Conservation (phyloP, 768 basidiomycete genomes). For the Amyloporia xantha region DNA sequence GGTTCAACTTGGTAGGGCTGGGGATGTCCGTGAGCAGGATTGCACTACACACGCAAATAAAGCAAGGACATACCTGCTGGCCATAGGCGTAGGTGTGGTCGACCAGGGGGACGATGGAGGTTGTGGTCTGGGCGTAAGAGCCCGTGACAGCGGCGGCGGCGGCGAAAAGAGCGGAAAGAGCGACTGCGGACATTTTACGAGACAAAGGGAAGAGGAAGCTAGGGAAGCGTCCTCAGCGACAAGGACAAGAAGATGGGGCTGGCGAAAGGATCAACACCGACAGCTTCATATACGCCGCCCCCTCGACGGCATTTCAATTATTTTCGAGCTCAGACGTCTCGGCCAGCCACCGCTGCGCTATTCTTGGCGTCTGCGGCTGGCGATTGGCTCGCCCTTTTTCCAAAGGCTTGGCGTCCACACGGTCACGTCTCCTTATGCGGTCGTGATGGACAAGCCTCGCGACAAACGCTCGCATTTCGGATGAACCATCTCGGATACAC, state of each 20-base stretch:
- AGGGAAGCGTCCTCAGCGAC: slow-evolving; percentile 1
- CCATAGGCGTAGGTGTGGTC: slow-evolving; percentile 20
- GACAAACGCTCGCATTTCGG: neutral
- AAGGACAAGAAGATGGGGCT: slow-evolving; percentile 11
- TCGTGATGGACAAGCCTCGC: neutral
- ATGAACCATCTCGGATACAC: no score
- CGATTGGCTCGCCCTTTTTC: neutral
- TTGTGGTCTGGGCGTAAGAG: slow-evolving; percentile 20
- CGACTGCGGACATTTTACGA: slow-evolving; percentile 16
- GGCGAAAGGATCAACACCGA: neutral
- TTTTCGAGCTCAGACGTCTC: slow-evolving; percentile 10
- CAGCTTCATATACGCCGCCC: slow-evolving; percentile 15
- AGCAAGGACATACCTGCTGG: slow-evolving; percentile 14
- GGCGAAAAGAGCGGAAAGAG: slow-evolving; percentile 29
- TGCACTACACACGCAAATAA: neutral
- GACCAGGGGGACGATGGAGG: slow-evolving; percentile 24
- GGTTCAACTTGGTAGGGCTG: slow-evolving; percentile 49
- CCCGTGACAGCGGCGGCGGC: slow-evolving; percentile 22
- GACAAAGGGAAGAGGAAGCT: slow-evolving; percentile 4
- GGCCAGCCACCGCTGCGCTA: neutral
- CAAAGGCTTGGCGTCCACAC: neutral
- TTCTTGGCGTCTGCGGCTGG: neutral
- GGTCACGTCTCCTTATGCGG: neutral
- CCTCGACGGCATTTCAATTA: slow-evolving; percentile 7
- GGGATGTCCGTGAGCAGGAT: neutral